These are phyloP conservation scores for Paecilomyces sp. DNA, from an alignment of 2,329 filamentous ascomycete species.

Conservation along the genomic window DNA sequence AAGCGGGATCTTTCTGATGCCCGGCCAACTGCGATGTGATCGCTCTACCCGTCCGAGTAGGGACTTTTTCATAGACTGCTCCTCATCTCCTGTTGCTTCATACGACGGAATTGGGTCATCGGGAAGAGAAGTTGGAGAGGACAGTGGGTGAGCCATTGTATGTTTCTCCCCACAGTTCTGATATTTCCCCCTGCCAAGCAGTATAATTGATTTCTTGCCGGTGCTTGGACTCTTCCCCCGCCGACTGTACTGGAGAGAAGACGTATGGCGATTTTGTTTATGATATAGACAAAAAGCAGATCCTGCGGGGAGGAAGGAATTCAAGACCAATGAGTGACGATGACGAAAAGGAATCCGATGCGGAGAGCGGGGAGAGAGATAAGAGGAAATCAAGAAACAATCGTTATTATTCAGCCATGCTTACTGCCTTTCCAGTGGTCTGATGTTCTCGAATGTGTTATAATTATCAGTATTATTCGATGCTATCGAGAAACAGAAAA, in stretches of 20 bases:
- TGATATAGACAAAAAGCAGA: background rate
- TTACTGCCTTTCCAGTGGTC: background rate
- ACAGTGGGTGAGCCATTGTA: background rate
- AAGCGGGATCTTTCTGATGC: conserved; percentile 50
- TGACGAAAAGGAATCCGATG: background rate
- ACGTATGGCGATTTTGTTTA: background rate
- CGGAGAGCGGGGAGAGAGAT: background rate
- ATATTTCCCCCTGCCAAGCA: background rate
- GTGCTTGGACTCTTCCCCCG: background rate
- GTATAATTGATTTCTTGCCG: background rate
- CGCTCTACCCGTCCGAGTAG: conserved; percentile 33
- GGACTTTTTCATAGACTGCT: conserved; percentile 9
- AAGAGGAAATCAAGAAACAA: background rate
- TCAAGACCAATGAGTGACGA: background rate
- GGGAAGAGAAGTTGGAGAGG: background rate
- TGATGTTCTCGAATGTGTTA: background rate
- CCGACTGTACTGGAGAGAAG: background rate
- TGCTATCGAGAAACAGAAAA: background rate
- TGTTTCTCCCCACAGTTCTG: background rate
- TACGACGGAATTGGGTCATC: background rate
- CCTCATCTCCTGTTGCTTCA: background rate
- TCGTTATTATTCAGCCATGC: background rate
- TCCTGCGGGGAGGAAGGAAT: background rate
- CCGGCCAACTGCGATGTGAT: conserved; percentile 48
- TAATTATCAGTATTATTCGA: background rate